Evolutionary conservation across 352 stramenopile species (phyloP).

Genomic region (Phytopythium chamaehyphon): DNA sequence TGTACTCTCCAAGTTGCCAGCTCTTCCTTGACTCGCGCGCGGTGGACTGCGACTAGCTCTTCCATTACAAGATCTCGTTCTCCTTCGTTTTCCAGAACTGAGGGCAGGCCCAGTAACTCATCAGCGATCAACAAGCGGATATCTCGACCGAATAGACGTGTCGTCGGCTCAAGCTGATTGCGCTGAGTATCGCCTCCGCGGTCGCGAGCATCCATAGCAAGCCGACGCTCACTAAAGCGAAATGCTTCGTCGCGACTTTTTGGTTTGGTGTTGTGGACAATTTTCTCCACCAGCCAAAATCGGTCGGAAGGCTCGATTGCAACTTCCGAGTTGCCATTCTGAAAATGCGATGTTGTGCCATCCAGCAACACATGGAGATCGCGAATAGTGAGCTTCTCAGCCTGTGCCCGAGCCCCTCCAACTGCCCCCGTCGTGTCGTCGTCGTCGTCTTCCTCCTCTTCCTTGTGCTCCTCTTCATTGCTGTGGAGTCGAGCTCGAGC

Average conservation of each 20-base stretch:
- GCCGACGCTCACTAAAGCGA: slow-evolving; percentile 32
- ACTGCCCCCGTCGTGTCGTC: slow-evolving; percentile 27
- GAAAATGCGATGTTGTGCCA: slow-evolving; percentile 6
- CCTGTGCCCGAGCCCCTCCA: slow-evolving; percentile 41
- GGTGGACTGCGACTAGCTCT: slow-evolving; percentile 18
- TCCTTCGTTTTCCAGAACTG: not conserved
- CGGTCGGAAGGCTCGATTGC: not conserved
- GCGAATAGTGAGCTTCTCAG: slow-evolving; percentile 45
- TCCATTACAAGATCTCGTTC: too few relatives aligned
- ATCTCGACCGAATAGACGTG: slow-evolving; percentile 22
- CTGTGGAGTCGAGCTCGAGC: not conserved
- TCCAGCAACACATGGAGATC: slow-evolving; percentile 43
- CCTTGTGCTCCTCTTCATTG: slow-evolving; percentile 6
- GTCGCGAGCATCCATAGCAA: slow-evolving; percentile 24
- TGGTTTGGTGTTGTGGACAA: slow-evolving; percentile 34
- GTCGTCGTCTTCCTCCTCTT: slow-evolving; percentile 12
- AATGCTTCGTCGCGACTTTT: slow-evolving; percentile 23
- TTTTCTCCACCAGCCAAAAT: slow-evolving; percentile 43
- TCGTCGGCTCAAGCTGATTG: slow-evolving; percentile 10
- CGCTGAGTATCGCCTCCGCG: slow-evolving; percentile 4
- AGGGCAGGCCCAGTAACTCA: slow-evolving; percentile 15
- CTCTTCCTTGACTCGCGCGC: slow-evolving; percentile 11
- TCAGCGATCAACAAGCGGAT: slow-evolving; percentile 19
- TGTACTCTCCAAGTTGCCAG: slow-evolving; percentile 8
- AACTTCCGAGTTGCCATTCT: not conserved